phyloP scores from a whole-genome alignment of 2,329 filamentous ascomycete species.

The Penicillium decumbens region DNA sequence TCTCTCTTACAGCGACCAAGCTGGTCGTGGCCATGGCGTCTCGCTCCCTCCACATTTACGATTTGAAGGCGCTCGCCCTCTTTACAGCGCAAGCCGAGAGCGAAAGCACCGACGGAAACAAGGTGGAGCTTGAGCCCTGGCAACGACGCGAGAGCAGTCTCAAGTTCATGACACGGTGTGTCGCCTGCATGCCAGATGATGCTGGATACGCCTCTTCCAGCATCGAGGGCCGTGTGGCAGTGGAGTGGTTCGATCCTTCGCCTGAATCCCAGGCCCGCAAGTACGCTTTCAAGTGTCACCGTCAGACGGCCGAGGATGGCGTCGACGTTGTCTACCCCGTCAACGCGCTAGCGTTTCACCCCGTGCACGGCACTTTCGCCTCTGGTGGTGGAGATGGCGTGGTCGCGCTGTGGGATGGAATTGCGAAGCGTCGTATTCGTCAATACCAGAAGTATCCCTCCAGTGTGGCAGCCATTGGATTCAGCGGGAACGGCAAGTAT shows the following conservation, averaged over 20 bases:
- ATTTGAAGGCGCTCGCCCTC: conserved; percentile 63
- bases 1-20: conserved; percentile 73
- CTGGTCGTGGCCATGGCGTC: conserved; percentile 94
- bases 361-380: conserved; percentile 75
- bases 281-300: conserved; percentile 98
- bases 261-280: conserved; percentile 83
- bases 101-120: conserved; percentile 33
- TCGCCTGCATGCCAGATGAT: conserved; percentile 95
- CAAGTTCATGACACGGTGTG: conserved; percentile 90
- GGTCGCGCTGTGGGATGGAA: conserved; percentile 88
- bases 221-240: conserved; percentile 92
- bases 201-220: conserved; percentile 86
- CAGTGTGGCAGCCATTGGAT: conserved; percentile 71
- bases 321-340: conserved; percentile 86
- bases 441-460: conserved; percentile 82
- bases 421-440: conserved; percentile 81
- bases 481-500: conserved; percentile 70
- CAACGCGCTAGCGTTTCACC: conserved; percentile 84
- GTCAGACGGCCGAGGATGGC: conserved; percentile 60
- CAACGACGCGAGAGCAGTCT: conserved; percentile 89
- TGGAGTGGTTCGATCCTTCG: conserved; percentile 95
- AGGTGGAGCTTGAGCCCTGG: conserved; percentile 67
- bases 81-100: conserved; percentile 48
- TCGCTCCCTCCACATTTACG: conserved; percentile 91
- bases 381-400: conserved; percentile 85